phyloP scores from a whole-genome alignment of 345 rosid species.

The Populus simonii region DNA sequence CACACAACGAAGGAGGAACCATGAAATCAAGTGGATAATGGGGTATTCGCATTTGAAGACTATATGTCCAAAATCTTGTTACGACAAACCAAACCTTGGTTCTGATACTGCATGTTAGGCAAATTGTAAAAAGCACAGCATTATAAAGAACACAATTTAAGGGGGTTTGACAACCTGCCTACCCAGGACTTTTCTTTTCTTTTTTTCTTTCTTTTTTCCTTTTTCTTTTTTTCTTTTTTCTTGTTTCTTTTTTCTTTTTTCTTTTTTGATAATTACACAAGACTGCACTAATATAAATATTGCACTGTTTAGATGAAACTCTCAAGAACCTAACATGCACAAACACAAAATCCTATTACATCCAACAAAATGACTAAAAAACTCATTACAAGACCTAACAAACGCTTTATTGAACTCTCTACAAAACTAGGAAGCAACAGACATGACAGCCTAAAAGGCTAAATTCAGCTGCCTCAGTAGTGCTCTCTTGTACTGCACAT shows the following conservation, averaged over 20 bases:
- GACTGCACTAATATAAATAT: neutral
- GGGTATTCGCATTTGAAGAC: neutral
- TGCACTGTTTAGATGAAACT: neutral
- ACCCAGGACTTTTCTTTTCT: neutral
- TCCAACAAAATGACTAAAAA: neutral
- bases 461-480: neutral
- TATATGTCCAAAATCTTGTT: neutral
- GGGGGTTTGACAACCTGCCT: neutral
- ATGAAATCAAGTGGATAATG: neutral
- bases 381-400: neutral
- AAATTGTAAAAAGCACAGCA: neutral
- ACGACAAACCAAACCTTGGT: neutral
- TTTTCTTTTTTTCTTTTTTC: too few species aligned
- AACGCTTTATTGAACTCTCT: neutral
- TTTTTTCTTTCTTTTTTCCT: neutral
- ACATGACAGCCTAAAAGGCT: neutral
- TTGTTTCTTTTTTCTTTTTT: neutral
- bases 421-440: neutral
- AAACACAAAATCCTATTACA: neutral
- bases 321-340: neutral
- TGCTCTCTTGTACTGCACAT: neutral
- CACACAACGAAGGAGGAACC: neutral
- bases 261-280: neutral
- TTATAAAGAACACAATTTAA: neutral
- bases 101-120: neutral